These are phyloP conservation scores for Paraconiothyrium sp. DNA, from an alignment of 2,329 filamentous ascomycete species.

Conservation along the genomic window DNA sequence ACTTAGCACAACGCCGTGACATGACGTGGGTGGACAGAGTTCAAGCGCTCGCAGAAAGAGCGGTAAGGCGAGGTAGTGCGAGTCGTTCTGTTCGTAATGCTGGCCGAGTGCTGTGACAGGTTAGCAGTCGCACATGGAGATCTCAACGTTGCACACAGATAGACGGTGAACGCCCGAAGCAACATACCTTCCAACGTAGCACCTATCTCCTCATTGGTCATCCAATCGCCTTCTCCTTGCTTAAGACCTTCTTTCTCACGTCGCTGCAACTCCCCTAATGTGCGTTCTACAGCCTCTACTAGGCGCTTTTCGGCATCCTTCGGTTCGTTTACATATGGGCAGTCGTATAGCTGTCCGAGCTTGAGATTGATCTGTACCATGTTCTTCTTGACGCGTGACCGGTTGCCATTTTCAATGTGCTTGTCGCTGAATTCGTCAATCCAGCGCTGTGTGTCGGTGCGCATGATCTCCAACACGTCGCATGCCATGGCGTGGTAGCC, in stretches of 20 bases:
- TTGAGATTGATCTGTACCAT: constrained; percentile 81
- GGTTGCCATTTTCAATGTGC: constrained; percentile 54
- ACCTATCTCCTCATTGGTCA: constrained; percentile 76
- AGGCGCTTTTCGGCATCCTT: constrained; percentile 79
- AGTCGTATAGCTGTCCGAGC: constrained; percentile 82
- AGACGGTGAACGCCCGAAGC: constrained; percentile 21
- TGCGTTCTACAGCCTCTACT: constrained; percentile 82
- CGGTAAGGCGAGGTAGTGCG: constrained; percentile 83
- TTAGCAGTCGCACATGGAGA: constrained; percentile 30
- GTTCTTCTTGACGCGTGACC: constrained; percentile 76
- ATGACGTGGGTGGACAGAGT: constrained; percentile 70
- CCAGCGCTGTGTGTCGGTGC: constrained; percentile 70
- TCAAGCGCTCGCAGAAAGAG: constrained; percentile 86
- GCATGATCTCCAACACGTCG: constrained; percentile 80
- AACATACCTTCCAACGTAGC: constrained; percentile 72
- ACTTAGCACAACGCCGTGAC: constrained; percentile 84
- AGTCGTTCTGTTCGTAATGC: constrained; percentile 76
- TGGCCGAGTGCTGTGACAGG: constrained; percentile 71
- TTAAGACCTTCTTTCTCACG: constrained; percentile 74
- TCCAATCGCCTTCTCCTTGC: constrained; percentile 75
- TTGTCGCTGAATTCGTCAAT: constrained; percentile 56
- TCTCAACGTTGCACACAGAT: constrained; percentile 19
- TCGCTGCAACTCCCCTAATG: constrained; percentile 76
- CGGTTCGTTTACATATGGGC: constrained; percentile 76
- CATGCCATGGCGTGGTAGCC: constrained; percentile 75